Evolutionary conservation across 139 green algal species (phyloP).

Genomic region (Asterochloris erici): DNA sequence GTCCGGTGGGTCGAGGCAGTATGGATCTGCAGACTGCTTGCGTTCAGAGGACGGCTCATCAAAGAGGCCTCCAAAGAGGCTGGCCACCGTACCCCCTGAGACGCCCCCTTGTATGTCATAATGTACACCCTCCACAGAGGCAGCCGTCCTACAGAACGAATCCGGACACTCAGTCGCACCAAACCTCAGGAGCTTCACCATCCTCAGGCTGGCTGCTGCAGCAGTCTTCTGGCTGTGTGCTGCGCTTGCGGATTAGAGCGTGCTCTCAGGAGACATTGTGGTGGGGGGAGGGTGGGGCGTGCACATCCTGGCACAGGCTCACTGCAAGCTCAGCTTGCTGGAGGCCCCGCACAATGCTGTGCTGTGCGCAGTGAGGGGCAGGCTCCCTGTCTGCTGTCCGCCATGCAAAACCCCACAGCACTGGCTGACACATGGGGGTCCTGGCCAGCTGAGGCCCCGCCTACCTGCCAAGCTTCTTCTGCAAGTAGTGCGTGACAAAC

Average conservation of each 20-base stretch:
- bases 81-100: conserved; percentile 57
- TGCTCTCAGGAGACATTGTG: no score
- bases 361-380: background rate
- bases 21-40: conserved; percentile 23
- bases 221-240: no score
- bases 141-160: no score
- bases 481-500: conserved; percentile 49
- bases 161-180: no score
- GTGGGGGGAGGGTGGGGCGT: no score
- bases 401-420: background rate
- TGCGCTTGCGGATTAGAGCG: no score
- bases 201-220: no score
- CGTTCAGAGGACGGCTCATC: conserved; percentile 11
- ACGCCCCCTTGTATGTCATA: no score
- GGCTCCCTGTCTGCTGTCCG: background rate
- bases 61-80: conserved; percentile 20
- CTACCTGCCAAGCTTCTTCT: conserved; percentile 51
- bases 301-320: no score
- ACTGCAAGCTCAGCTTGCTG: background rate
- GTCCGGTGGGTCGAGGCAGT: conserved; percentile 29
- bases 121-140: no score
- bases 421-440: background rate
- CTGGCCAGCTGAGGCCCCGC: background rate
- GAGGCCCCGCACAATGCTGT: background rate
- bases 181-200: no score